Evolutionary conservation across 2,329 filamentous ascomycete genomes (phyloP), one percentile per base, ranked within the genome.

Genomic region (Fusarium metavorans): DNA sequence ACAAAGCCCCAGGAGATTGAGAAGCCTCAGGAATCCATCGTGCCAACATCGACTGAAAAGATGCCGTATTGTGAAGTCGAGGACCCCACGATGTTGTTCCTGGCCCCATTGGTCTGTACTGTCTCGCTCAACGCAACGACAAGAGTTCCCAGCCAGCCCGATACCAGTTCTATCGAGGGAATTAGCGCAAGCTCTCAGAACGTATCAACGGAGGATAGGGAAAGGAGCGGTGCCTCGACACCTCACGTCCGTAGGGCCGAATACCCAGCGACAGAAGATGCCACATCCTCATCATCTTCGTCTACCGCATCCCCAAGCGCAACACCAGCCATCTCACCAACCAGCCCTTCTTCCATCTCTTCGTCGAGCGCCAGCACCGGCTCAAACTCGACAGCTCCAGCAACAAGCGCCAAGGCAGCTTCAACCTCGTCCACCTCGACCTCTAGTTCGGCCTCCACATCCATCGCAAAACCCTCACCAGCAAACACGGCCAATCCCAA

Each of bases 401-500:
- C 61, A 30, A 50, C 60, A n/a, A 74, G 68, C 58, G 65, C 60
- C 34, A 79, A 67, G 37, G 41, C 73, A 16, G 58, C 64, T 10
- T 54, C 74, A 14, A 65, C 60, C 10, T 39, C 72, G 2, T 64
- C 71, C 5, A 64, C 71, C 14, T 63, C 70, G 4, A 62, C 73
- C 11, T 64, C 64, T 20, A 39, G 48, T 13, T 52, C 48, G 10
- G 48, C 67, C 14, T 35, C 60, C 16, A 30, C 62, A 23, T 64
- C 73, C 20, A 50, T 58, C 25, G 67, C 37, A 23, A 78, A 78
- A 45, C 43, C 70, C 32, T 69, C 69, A 4, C 69, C 68, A 2
- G 71, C 76, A 8, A 72, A 66, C 34, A 67, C 68, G 13, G 57
- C 70, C 16, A 77, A 67, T 16, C 65, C 57, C 54, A 83, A 82